Evolutionary conservation across 192 early-diverging fungal genomes (phyloP), one percentile per base, ranked within the genome.

Genomic region (Rhizoclosmatium sp.): DNA sequence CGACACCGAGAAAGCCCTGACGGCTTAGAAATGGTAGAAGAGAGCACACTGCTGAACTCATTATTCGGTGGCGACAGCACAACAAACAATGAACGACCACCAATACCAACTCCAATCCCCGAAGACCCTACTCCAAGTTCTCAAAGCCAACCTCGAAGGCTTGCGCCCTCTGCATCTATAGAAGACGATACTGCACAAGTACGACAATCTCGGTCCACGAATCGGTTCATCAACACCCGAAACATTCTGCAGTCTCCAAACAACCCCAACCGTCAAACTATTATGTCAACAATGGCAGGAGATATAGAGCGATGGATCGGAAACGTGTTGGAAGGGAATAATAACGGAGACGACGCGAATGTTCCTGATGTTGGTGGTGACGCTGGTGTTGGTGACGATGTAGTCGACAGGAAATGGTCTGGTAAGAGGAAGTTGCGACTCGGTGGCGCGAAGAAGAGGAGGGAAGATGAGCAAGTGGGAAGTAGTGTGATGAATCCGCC

Each of bases 251-350:
- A 21, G 21, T 39, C 21, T 64, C 31, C 31, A 31, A 31, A 31
- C 31, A 31, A 31, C 31, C 61, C 61, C 0, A 21, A 64, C 10
- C n/a, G 61, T 0, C 21, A 7, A 16, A 40, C 21, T 16, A 64
- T 64, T 1, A 64, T 64, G 40, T 64, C 61, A 19, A 64, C n/a
- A 5, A 21, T 64, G 9, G 61, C 21, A 9, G 40, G 21, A 39
- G 61, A 64, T n/a, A 40, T 64, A 1, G 61, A 40, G n/a, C 61
- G 61, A 9, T 64, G 61, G 61, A 64, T 64, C 21, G 61, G 61
- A 39, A 64, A 40, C 21, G 61, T 64, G 9, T 31, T 31, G 31
- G 31, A 31, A 31, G 31, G 31, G 31, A 31, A 31, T 31, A 31
- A 31, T 31, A 21, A 21, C 5, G 61, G 61, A 21, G 5, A 40